phyloP scores from a whole-genome alignment of 164 flowering plant genomes.

The Magnolia kwangsiensis region DNA sequence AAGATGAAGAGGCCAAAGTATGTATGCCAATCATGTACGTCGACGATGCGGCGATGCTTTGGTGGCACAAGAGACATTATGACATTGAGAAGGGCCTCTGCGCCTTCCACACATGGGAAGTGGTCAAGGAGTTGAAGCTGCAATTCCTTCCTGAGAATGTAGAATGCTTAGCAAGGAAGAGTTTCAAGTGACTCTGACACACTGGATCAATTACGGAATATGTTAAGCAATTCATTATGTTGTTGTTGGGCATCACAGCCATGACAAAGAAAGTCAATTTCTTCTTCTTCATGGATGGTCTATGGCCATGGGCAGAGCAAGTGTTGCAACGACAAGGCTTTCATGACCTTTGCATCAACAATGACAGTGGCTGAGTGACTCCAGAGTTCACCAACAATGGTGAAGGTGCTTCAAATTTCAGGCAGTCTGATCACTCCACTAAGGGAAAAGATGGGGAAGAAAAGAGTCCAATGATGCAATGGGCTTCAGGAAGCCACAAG shows the following conservation, averaged over 20 bases:
- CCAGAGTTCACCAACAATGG: neutral
- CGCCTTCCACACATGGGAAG: neutral
- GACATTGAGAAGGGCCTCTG: neutral
- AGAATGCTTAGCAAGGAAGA: neutral
- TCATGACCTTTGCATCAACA: neutral
- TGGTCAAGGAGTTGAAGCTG: neutral
- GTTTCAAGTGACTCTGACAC: neutral
- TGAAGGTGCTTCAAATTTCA: too few relatives aligned
- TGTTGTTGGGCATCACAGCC: neutral
- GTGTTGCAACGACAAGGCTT: neutral
- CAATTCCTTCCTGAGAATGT: conserved; percentile 3
- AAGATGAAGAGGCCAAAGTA: neutral
- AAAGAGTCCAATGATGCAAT: too few relatives aligned
- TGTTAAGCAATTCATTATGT: neutral
- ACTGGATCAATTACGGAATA: neutral
- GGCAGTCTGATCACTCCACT: too few relatives aligned
- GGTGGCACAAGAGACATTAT: neutral
- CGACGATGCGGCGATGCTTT: neutral
- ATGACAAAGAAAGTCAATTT: neutral
- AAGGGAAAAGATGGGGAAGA: too few relatives aligned
- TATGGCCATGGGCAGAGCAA: conserved; percentile 1
- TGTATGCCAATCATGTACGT: neutral
- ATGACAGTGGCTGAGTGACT: neutral
- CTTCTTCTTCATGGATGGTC: neutral
- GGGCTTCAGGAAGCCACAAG: too few relatives aligned